Conservation (phyloP, 2,329 filamentous ascomycete species). For the Hymenoscyphus albidus region DNA sequence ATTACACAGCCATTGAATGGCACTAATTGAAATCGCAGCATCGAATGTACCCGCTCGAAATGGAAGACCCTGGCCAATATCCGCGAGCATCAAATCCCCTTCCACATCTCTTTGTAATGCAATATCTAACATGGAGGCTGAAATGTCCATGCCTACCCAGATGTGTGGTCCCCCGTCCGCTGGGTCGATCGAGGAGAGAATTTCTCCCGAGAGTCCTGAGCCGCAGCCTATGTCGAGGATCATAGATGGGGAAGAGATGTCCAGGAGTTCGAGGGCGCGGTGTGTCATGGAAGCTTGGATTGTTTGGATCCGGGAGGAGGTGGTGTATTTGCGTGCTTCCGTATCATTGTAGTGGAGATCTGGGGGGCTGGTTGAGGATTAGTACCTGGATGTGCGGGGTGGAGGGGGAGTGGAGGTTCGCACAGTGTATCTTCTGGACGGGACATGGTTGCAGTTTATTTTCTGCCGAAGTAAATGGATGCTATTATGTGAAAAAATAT, state of each 20-base stretch:
- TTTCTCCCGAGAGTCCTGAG: constrained; percentile 89
- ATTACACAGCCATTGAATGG: constrained; percentile 98
- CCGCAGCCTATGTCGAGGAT: constrained; percentile 98
- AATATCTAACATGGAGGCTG: constrained; percentile 92
- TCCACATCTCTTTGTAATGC: constrained; percentile 89
- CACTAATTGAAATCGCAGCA: constrained; percentile 89
- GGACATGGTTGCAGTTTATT: constrained; percentile 65
- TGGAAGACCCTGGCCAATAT: constrained; percentile 92
- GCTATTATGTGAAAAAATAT: constrained; percentile 16
- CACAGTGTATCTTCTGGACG: constrained; percentile 94
- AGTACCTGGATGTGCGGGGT: constrained; percentile 15
- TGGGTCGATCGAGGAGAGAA: constrained; percentile 68
- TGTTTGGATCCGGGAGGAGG: constrained; percentile 88
- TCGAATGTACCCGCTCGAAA: constrained; percentile 92
- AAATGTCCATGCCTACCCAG: constrained; percentile 98
- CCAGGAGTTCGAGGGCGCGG: constrained; percentile 86
- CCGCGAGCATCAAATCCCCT: constrained; percentile 88
- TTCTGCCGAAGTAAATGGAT: constrained; percentile 23
- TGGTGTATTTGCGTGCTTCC: constrained; percentile 97
- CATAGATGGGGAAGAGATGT: constrained; percentile 72
- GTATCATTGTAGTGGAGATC: constrained; percentile 97
- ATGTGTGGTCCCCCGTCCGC: constrained; percentile 80
- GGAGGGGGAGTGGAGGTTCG: constrained; percentile 32
- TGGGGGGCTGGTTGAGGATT: constrained; percentile 60
- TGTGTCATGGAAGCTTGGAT: constrained; percentile 95